Evolutionary conservation across 225 moss, liverwort and hornwort species (phyloP).

Genomic region (Pseudoscleropodium purum): DNA sequence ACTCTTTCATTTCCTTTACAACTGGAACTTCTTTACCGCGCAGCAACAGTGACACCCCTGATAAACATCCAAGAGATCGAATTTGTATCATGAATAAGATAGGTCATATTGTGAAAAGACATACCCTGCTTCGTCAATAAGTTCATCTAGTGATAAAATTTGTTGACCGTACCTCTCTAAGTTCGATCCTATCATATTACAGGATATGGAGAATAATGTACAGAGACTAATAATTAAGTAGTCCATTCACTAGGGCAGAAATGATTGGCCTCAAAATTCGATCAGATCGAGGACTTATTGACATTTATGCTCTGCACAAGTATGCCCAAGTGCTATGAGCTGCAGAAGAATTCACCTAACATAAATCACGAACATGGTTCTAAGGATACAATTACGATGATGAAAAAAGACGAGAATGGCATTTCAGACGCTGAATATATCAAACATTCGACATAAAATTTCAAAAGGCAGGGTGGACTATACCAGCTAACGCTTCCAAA

Average conservation of each 20-base stretch:
- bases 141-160: not conserved
- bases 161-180: not conserved
- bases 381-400: not conserved
- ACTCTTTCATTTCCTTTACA: slow-evolving; percentile 1
- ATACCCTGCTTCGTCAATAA: not conserved
- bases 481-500: slow-evolving; percentile 87
- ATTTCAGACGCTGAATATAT: not conserved
- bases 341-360: not conserved
- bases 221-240: not conserved
- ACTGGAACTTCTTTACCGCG: not conserved
- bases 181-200: not conserved
- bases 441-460: not conserved
- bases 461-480: not conserved
- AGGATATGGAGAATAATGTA: not conserved
- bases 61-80: not conserved
- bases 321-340: not conserved
- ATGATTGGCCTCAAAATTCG: not conserved
- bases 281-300: not conserved
- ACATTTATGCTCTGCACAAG: not conserved
- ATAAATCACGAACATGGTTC: not conserved
- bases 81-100: not conserved
- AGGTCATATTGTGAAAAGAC: not conserved
- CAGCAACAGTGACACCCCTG: slow-evolving; percentile 71
- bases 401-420: not conserved
- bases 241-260: not conserved